These are phyloP conservation scores for Trichosporon faecale DNA, from an alignment of 1,284 basidiomycete genomes.

Conservation along the genomic window DNA sequence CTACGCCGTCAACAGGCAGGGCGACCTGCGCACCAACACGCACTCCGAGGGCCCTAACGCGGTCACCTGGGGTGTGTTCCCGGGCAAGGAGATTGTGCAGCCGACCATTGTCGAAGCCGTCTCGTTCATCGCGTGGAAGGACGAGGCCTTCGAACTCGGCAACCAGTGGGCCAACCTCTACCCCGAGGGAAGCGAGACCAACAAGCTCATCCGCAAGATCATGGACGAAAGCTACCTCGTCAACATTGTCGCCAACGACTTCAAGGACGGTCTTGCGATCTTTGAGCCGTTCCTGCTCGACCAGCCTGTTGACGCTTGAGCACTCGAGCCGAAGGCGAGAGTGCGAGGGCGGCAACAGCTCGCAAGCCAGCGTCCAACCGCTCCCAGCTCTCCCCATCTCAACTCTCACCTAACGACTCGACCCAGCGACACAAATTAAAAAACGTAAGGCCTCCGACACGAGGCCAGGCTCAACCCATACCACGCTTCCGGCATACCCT, in stretches of 20 bases:
- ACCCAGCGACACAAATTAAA: not conserved
- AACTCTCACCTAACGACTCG: not conserved
- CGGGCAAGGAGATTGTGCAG: conserved; percentile 95
- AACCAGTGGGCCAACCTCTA: conserved; percentile 90
- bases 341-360: not conserved
- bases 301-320: conserved; percentile 16
- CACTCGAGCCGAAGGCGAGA: not conserved
- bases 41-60: conserved; percentile 95
- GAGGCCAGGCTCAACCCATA: conserved; percentile 11
- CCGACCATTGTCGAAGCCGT: conserved; percentile 95
- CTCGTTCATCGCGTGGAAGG: conserved; percentile 56
- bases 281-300: conserved; percentile 72
- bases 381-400: not conserved
- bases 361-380: not conserved
- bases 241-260: conserved; percentile 97
- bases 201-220: conserved; percentile 70
- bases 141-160: conserved; percentile 95
- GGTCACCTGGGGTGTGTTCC: conserved; percentile 99
- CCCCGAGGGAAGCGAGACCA: conserved; percentile 69
- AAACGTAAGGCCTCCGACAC: conserved; percentile 11
- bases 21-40: conserved; percentile 92
- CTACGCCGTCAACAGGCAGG: conserved; percentile 70
- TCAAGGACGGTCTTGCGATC: conserved; percentile 76
- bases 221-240: conserved; percentile 85
- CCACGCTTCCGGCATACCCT: conserved; percentile 14